Evolutionary conservation across 257 asterid genomes (phyloP), one percentile per base, ranked within the genome.

Genomic region (Nicotiana noctiflora): DNA sequence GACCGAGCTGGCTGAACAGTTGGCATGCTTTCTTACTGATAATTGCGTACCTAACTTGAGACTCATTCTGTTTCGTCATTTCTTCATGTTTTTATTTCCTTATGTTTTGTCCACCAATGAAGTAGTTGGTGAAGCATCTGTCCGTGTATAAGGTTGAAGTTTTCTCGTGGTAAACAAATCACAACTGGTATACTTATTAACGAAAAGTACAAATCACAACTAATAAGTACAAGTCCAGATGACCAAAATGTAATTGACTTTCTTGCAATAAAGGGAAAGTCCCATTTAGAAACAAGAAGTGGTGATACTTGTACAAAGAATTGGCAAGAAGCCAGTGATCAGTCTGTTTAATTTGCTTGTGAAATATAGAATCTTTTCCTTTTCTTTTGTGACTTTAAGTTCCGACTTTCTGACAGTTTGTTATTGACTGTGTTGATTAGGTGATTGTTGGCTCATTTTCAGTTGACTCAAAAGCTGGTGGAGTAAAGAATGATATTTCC

Each of bases 361-460:
- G 46, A 31, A 31, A 31, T 34, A 64, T 31, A 3, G 0, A 15
- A 15, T 64, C 49, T 29, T 64, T 31, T 14, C 17, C 6, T 19
- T 13, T 64, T 29, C 8, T 70, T 37, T 44, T 44, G 59, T 70
- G 21, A 40, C 19, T 18, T 19, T 44, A 44, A 19, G 59, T 70
- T 70, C 59, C 77, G 12, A 21, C 13, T 49, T 34, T 51, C 46
- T 63, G 31, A 53, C 29, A 11, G 19, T 5, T 72, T 55, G 29
- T 56, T 75, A 21, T 74, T 65, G 75, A 66, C 44, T 68, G 14
- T 70, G 72, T 55, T 64, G 63, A 56, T 49, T 83, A 90, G 94
- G 88, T 90, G 44, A 88, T 90, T 53, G 88, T 88, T 66, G 92
- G 91, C 19, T 80, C 91, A 55, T 90, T 90, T 72, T 52, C 82